Conservation (phyloP, 148 eudicot genomes). For the Pharnaceum exiguum region DNA sequence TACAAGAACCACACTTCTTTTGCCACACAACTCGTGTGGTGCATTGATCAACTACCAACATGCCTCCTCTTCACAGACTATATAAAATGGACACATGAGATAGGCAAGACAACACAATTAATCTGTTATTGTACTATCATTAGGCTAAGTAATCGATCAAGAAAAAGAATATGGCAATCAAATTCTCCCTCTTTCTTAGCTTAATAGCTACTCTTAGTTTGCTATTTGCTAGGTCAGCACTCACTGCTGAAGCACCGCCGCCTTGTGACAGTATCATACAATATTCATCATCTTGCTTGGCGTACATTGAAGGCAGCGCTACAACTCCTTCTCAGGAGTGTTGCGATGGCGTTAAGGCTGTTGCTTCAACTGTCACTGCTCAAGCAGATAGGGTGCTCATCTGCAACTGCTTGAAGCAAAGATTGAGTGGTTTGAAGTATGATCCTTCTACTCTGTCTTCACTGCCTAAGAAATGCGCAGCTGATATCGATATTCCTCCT, state of each 20-base stretch:
- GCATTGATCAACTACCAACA: neutral
- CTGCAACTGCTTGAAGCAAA: constrained; percentile 27
- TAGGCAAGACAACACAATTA: neutral
- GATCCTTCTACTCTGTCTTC: constrained; percentile 13
- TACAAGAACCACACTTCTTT: neutral
- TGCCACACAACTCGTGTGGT: constrained; percentile 7
- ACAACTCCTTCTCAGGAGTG: constrained; percentile 20
- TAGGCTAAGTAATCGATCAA: too few species aligned
- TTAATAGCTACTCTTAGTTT: constrained; percentile 3
- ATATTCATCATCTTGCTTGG: constrained; percentile 16
- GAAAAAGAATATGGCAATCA: constrained; percentile 14
- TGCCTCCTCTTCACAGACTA: neutral
- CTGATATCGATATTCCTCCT: constrained; percentile 13
- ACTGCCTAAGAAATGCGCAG: constrained; percentile 4
- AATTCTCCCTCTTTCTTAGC: constrained; percentile 4
- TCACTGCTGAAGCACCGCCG: neutral
- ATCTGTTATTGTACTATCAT: neutral
- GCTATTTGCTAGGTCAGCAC: neutral
- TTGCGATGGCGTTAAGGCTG: constrained; percentile 20
- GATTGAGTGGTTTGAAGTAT: constrained; percentile 1
- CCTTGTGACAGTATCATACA: constrained; percentile 6
- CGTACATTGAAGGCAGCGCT: constrained; percentile 11
- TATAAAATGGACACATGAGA: neutral
- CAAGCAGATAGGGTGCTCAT: constrained; percentile 13
- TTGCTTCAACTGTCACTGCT: constrained; percentile 12